phyloP scores from a whole-genome alignment of 2,329 filamentous ascomycete genomes.

The Colletotrichum eleusines region DNA sequence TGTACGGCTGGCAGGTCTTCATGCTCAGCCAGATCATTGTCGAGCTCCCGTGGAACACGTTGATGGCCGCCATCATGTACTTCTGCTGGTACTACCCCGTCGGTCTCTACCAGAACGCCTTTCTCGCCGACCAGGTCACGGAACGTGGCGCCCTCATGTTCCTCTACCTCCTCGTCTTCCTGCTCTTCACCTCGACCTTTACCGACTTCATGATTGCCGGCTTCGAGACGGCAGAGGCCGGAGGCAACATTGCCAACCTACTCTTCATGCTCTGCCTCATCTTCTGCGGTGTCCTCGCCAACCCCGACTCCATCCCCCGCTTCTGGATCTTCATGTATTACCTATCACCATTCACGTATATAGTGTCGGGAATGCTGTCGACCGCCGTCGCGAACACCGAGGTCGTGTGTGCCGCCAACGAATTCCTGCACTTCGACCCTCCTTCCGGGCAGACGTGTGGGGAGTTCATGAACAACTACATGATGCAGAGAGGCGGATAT shows the following conservation, averaged over 20 bases:
- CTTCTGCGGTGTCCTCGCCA: constrained; percentile 81
- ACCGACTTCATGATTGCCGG: constrained; percentile 82
- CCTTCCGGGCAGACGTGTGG: constrained; percentile 68
- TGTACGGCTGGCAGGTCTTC: constrained; percentile 88
- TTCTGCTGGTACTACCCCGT: constrained; percentile 90
- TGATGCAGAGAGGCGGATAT: constrained; percentile 62
- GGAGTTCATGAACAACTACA: constrained; percentile 68
- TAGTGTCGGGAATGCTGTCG: constrained; percentile 79
- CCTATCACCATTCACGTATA: constrained; percentile 84
- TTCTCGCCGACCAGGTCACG: constrained; percentile 67
- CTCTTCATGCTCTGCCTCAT: constrained; percentile 79
- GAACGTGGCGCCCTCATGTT: constrained; percentile 85
- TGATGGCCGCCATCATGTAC: constrained; percentile 82
- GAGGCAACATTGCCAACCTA: constrained; percentile 80
- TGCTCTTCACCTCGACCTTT: constrained; percentile 86
- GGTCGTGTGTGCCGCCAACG: constrained; percentile 76
- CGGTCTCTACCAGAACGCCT: constrained; percentile 79
- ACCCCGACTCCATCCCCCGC: constrained; percentile 70
- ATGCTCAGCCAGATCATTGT: constrained; percentile 86
- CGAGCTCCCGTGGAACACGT: constrained; percentile 85
- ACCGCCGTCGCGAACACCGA: constrained; percentile 75
- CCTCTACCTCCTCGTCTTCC: constrained; percentile 79
- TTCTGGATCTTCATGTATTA: constrained; percentile 92
- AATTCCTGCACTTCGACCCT: constrained; percentile 76
- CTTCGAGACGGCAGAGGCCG: constrained; percentile 80